These are phyloP conservation scores for Lentinus polychrous DNA, from an alignment of 1,284 basidiomycete genomes.

Conservation along the genomic window DNA sequence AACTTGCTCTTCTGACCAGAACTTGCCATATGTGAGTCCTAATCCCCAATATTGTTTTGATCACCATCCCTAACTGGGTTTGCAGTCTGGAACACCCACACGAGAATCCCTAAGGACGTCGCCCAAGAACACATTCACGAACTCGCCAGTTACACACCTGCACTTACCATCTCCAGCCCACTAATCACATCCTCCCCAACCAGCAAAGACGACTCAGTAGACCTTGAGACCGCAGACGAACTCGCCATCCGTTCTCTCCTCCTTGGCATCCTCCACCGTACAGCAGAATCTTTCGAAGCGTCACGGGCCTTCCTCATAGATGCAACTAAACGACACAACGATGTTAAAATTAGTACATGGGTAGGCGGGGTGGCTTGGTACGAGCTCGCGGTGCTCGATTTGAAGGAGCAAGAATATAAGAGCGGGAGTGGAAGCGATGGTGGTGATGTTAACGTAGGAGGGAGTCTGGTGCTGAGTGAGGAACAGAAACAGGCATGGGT, in stretches of 20 bases:
- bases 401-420: slow-evolving; percentile 43
- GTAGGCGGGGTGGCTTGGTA: slow-evolving; percentile 57
- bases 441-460: slow-evolving; percentile 11
- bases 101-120: slow-evolving; percentile 42
- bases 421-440: slow-evolving; percentile 13
- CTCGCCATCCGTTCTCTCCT: slow-evolving; percentile 61
- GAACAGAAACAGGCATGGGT: slow-evolving; percentile 37
- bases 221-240: slow-evolving; percentile 65
- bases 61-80: neutral
- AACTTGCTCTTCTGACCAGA: slow-evolving; percentile 30
- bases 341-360: slow-evolving; percentile 52
- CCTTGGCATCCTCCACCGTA: slow-evolving; percentile 60
- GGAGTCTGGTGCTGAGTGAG: slow-evolving; percentile 9
- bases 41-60: neutral
- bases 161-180: slow-evolving; percentile 30
- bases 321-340: slow-evolving; percentile 34
- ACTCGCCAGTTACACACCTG: slow-evolving; percentile 40
- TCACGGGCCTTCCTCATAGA: slow-evolving; percentile 46
- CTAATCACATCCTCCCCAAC: slow-evolving; percentile 19
- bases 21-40: slow-evolving; percentile 48
- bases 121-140: slow-evolving; percentile 52
- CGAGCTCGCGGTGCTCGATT: slow-evolving; percentile 59
- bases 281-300: slow-evolving; percentile 37
- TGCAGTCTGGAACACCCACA: slow-evolving; percentile 73
- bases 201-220: slow-evolving; percentile 15